These are phyloP conservation scores for Nicotiana otophora DNA, from an alignment of 257 asterid species.

Conservation along the genomic window DNA sequence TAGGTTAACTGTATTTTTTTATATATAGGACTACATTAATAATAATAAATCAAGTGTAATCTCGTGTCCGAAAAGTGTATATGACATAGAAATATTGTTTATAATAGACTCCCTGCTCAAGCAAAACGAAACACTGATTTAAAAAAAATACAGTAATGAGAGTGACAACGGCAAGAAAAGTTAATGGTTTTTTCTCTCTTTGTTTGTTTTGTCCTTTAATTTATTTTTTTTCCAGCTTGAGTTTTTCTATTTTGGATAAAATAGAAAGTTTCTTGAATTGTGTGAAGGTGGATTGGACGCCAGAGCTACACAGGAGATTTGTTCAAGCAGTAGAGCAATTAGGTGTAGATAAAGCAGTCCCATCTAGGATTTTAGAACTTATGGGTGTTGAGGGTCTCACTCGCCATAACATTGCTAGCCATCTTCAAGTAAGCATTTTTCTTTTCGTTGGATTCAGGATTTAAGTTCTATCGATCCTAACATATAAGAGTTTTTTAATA, in stretches of 20 bases:
- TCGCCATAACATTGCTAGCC: conserved; percentile 93
- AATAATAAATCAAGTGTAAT: no score
- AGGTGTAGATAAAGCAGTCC: conserved; percentile 93
- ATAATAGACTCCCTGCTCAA: no score
- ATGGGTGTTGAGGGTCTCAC: conserved; percentile 93
- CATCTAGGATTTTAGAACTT: conserved; percentile 83
- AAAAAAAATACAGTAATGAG: no score
- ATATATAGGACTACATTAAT: no score
- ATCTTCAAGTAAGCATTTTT: conserved; percentile 65
- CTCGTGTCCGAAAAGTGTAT: no score
- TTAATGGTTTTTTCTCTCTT: not conserved
- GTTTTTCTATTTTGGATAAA: not conserved
- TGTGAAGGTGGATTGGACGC: conserved; percentile 93
- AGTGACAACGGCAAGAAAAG: not conserved
- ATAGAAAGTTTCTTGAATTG: conserved; percentile 18
- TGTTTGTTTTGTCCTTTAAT: not conserved
- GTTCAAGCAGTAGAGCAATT: conserved; percentile 93
- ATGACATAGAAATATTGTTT: no score
- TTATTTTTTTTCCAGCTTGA: not conserved
- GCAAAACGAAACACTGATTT: no score
- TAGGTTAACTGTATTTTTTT: no score
- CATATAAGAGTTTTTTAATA: no score
- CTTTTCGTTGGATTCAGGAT: not conserved
- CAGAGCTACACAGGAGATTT: conserved; percentile 80
- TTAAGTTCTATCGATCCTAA: no score